Evolutionary conservation across 192 early-diverging fungal species (phyloP).

Genomic region (Globomyces pollinis-pini): DNA sequence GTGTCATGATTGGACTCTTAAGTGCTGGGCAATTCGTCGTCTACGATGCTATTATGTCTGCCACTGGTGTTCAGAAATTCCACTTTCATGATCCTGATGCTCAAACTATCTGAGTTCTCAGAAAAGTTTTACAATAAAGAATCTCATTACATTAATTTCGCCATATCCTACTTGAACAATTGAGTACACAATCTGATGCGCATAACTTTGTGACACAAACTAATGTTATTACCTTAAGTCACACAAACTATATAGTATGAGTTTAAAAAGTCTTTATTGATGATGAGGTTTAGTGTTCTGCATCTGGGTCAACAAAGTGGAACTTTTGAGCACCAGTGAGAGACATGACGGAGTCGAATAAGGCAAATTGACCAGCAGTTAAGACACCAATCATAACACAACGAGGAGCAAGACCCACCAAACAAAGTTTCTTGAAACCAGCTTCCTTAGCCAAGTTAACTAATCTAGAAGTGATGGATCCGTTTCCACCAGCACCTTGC

Average conservation of each 20-base stretch:
- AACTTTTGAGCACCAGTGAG: constrained; percentile 24
- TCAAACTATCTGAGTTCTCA: no score
- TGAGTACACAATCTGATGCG: no score
- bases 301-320: constrained; percentile 28
- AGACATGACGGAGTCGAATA: constrained; percentile 30
- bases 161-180: no score
- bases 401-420: constrained; percentile 53
- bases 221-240: no score
- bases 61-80: constrained; percentile 22
- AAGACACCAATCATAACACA: constrained; percentile 61
- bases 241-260: no score
- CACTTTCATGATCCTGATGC: constrained; percentile 25
- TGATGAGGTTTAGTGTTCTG: no score
- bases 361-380: constrained; percentile 45
- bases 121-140: no score
- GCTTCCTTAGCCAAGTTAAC: constrained; percentile 40
- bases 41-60: constrained; percentile 22
- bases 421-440: constrained; percentile 50
- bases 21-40: constrained; percentile 44
- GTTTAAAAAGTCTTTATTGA: no score
- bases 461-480: constrained; percentile 42
- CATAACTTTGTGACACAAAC: no score
- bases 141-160: no score
- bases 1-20: constrained; percentile 60
- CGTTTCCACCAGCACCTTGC: constrained; percentile 50